phyloP scores from a whole-genome alignment of 129 eudicot genomes.

The carrot (Daucus carota) region DH1_v3.0 NC_030384.2:45416001-45416500 shows the following conservation, averaged over 20 bases:
- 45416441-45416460: conserved; percentile 3
- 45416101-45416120: conserved; percentile 50
- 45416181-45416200: not conserved
- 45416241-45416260: not conserved
- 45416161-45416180: conserved; percentile 41
- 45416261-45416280: not conserved
- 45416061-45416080: conserved; percentile 37
- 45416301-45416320: conserved; percentile 61
- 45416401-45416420: conserved; percentile 44
- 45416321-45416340: conserved; percentile 80
- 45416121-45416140: conserved; percentile 36
- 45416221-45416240: not conserved
- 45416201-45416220: not conserved
- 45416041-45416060: conserved; percentile 33
- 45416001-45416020: conserved; percentile 2
- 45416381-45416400: conserved; percentile 71
- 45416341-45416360: conserved; percentile 59
- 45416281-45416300: conserved; percentile 82
- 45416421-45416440: conserved; percentile 32
- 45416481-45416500: not conserved
- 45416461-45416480: not conserved
- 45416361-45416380: conserved; percentile 43
- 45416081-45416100: conserved; percentile 42
- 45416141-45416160: conserved; percentile 42
- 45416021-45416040: conserved; percentile 39